Conservation (phyloP, 257 asterid genomes). For the Nicotiana tomentosiformis region DNA sequence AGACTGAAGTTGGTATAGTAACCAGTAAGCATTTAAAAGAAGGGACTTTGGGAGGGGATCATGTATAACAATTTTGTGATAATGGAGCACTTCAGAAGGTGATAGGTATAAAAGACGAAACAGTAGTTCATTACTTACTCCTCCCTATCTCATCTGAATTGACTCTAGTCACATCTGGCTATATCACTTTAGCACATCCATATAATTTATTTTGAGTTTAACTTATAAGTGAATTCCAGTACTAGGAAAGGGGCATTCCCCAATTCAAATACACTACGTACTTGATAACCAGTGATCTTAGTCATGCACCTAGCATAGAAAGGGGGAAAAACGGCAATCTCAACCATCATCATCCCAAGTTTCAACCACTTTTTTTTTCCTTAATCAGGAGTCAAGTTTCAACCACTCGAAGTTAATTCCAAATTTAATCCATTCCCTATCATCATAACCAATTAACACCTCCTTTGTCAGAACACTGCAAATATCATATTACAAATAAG, state of each 20-base stretch:
- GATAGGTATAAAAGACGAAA: background rate
- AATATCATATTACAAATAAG: background rate
- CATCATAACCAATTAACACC: background rate
- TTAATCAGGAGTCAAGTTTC: background rate
- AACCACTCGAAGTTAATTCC: background rate
- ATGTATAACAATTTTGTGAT: background rate
- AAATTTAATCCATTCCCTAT: background rate
- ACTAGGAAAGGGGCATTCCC: background rate
- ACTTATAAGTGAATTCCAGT: background rate
- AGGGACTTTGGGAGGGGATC: background rate
- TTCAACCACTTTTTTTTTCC: background rate
- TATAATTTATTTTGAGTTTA: too few species aligned
- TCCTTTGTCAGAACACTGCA: background rate
- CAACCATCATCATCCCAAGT: background rate
- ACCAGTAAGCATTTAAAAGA: background rate
- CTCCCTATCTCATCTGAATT: background rate
- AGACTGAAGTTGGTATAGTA: background rate
- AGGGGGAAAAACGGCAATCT: background rate
- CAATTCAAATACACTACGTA: background rate
- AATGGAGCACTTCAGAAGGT: background rate
- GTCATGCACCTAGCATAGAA: background rate
- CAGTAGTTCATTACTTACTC: background rate
- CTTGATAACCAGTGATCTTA: background rate
- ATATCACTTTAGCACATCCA: too few species aligned
- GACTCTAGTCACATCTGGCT: background rate